phyloP scores from a whole-genome alignment of 139 green algal species.

The Monoraphidium neglectum region DNA sequence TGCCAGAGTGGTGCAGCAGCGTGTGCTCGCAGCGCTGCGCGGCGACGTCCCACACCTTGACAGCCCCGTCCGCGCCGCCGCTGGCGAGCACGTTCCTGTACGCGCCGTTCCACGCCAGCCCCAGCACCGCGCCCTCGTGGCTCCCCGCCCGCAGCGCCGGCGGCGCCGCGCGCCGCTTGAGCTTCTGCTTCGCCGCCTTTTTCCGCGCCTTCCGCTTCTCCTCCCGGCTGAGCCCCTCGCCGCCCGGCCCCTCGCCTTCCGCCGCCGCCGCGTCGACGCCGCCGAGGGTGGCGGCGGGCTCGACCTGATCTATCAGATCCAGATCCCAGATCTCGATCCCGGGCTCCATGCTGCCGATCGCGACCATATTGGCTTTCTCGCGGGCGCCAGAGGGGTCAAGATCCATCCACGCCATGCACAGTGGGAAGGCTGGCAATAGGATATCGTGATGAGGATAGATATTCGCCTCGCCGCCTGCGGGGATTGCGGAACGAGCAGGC shows the following conservation, averaged over 20 bases:
- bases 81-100: slow-evolving; percentile 93
- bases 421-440: slow-evolving; percentile 93
- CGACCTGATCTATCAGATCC: slow-evolving; percentile 85
- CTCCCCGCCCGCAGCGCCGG: slow-evolving; percentile 72
- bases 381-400: slow-evolving; percentile 48
- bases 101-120: slow-evolving; percentile 87
- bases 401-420: slow-evolving; percentile 90
- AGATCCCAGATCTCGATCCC: slow-evolving; percentile 98
- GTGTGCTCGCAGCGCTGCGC: slow-evolving; percentile 70
- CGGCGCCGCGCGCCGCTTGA: no score
- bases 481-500: neutral
- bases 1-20: slow-evolving; percentile 87
- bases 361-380: slow-evolving; percentile 77
- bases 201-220: slow-evolving; percentile 67
- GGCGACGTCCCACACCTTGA: slow-evolving; percentile 84
- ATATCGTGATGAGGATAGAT: slow-evolving; percentile 97
- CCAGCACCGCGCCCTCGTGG: slow-evolving; percentile 90
- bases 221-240: slow-evolving; percentile 36
- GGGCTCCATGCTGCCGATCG: slow-evolving; percentile 89
- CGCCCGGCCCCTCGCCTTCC: slow-evolving; percentile 13
- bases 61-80: slow-evolving; percentile 78
- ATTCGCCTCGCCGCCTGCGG: slow-evolving; percentile 62
- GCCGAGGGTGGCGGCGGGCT: slow-evolving; percentile 82
- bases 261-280: slow-evolving; percentile 54
- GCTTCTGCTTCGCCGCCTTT: slow-evolving; percentile 9